Evolutionary conservation across 768 basidiomycete genomes (phyloP), one percentile per base, ranked within the genome.

Genomic region (Russula foetens): DNA sequence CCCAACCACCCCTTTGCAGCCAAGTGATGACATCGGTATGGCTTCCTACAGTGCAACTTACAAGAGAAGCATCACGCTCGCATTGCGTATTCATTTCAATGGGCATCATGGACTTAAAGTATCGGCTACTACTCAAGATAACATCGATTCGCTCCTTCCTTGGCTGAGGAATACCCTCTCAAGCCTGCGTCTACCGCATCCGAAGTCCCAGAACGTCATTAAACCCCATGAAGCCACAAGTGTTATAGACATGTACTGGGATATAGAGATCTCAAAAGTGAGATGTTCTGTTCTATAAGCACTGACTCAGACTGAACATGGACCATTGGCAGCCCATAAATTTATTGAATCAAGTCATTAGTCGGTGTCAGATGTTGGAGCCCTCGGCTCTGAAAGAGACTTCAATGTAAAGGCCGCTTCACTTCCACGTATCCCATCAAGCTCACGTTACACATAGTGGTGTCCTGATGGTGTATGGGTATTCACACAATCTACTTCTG

Each of bases 211-310:
- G 51, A 62, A 62, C 31, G 24, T 62, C 23, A 11, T 58, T 5
- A 58, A 53, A 21, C 46, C 38, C 23, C 1, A 26, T 29, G 19
- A 51, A 28, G 23, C 15, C 38, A 41, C 39, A n/a, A 26, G 39
- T 41, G 17, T 35, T 29, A 43, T 62, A 23, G 61, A 62, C 11
- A 49, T 62, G 46, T 62, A 39, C 35, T 62, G 60, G 60, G 60
- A 62, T 26, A 9, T 56, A 2, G 49, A 31, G 21, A 23, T 15
- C n/a, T 6, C 14, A n/a, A 39, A 53, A 5, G 61, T 53, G 19
- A 41, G 56, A n/a, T 3, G 15, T 21, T 21, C 24, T 33, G 9
- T 5, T 53, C 8, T 21, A 26, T 33, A 24, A 4, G 14, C 35
- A n/a, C 26, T 41, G n/a, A 29, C 12, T 1, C 43, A 45, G n/a